phyloP scores from a whole-genome alignment of 2,329 filamentous ascomycete species.

The Blumeriella jaapii region DNA sequence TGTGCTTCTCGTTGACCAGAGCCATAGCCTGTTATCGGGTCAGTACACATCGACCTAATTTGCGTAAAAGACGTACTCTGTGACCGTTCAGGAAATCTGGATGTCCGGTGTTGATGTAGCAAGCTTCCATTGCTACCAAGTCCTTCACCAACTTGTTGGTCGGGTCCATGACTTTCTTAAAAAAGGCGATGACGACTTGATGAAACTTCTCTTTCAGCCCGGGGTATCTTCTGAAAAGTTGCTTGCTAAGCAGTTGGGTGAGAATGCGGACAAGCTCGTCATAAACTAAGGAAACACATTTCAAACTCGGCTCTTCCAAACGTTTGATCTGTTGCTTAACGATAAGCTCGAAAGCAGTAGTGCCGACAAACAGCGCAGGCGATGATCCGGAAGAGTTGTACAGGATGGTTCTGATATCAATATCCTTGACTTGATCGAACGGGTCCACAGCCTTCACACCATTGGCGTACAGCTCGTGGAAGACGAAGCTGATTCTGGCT shows the following conservation, averaged over 20 bases:
- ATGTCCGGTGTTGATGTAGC: conserved; percentile 97
- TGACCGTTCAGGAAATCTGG: conserved; percentile 97
- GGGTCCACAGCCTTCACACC: conserved; percentile 96
- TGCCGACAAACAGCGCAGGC: conserved; percentile 91
- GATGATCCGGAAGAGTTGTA: conserved; percentile 99
- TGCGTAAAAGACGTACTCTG: conserved; percentile 40
- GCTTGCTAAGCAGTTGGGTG: conserved; percentile 76
- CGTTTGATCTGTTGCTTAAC: conserved; percentile 98
- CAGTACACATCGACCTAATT: conserved; percentile 9
- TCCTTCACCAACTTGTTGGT: conserved; percentile 95
- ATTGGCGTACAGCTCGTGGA: conserved; percentile 96
- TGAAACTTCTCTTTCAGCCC: conserved; percentile 94
- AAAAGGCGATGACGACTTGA: conserved; percentile 80
- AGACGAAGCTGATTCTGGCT: conserved; percentile 97
- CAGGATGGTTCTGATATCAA: conserved; percentile 91
- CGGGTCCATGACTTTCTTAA: conserved; percentile 97
- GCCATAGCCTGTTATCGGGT: conserved; percentile 66
- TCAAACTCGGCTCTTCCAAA: conserved; percentile 88
- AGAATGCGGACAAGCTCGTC: conserved; percentile 96
- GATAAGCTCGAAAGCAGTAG: conserved; percentile 95
- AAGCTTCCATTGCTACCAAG: conserved; percentile 87
- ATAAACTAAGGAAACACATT: conserved; percentile 94
- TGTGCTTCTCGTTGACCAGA: conserved; percentile 89
- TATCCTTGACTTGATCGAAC: conserved; percentile 94
- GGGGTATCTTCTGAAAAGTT: conserved; percentile 88